Base-by-base conservation (phyloP, 2,329 filamentous ascomycete genomes). In the Botryosphaeria agaves region DNA sequence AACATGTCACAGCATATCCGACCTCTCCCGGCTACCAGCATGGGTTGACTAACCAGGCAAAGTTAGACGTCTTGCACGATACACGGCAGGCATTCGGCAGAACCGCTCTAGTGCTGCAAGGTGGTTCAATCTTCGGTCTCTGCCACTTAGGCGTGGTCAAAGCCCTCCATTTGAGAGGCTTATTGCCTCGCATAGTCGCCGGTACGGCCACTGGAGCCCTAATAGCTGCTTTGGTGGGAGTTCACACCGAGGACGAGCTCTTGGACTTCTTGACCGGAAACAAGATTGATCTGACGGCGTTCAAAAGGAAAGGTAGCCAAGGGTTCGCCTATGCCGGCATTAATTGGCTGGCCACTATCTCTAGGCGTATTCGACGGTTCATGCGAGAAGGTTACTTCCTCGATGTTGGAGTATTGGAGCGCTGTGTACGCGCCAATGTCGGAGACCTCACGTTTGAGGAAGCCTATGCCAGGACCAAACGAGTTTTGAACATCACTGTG, bases 371-470 rank as follows among this genome's bases (percentile, higher is more conserved):
- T 7, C 61, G 59, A 32, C 68, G 84, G 27, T 84, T 87, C 45
- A 62, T 75, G 29, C 62, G 62, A 23, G 76, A 85, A 41, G 84
- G 84, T 0, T 83, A 91, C 45, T 79, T 93, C 35, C 65, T 92
- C 18, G 84, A 94, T 48, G 72, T 82, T 3, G 71, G 67, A 24
- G 76, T 91, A 7, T 56, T 95, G 27, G 83, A 91, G 47, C 72
- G 85, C 34, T 87, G 82, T 41, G 77, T 94, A 9, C 69, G 77
- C 34, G 72, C 76, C 9, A 92, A 93, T 41, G 74, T 93, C 9
- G 85, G 84, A 7, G 79, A 93, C 43, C 50, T 92, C 37, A 94
- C 85, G 0, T 95, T 95, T 45, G 82, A 91, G 51, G 87, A 94
- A 55, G 87, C 87, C 0, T 93, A 85, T 46, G 69, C 75, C 30